Evolutionary conservation across 768 basidiomycete species (phyloP), one percentile per base, ranked within the genome.

Genomic region (Rhizopogon vesiculosus): DNA sequence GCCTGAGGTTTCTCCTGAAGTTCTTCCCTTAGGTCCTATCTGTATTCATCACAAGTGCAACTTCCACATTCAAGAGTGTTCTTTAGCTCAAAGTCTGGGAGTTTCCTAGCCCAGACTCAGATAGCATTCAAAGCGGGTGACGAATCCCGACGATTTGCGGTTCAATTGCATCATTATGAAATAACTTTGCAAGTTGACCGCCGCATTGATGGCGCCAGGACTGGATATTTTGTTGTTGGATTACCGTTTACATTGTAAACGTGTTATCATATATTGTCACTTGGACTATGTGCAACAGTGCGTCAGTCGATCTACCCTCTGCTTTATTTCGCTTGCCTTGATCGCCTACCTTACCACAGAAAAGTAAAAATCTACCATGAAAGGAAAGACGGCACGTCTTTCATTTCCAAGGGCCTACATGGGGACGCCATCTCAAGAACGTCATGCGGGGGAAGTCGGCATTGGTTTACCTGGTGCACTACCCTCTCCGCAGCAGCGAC

Each of bases 171-270:
- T 87, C 55, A 80, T 9, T 25, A 25, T 25, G 25, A 25, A 25
- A 25, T 25, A 3, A 25, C 25, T 5, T 25, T 25, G 4, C 25
- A 70, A 59, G 40, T 92, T 89, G 63, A 72, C 82, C 1, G 70
- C 61, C 19, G 84, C 74, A 54, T 91, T 87, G 87, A 73, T 85
- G 54, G 78, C 76, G 3, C 83, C 84, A 75, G 84, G 81, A 81
- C 2, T 89, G 88, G 88, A 79, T 89, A 41, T 69, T 82, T 22
- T 33, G 60, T 85, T 9, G 83, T 87, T 48, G 85, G 87, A 16
- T 74, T 25, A 4, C 4, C 25, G 25, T 25, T 25, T 25, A 25
- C 25, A 25, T 25, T 25, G 25, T 25, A 25, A 25, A 33, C 10
- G 10, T 33, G 8, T 8, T 31, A 1, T 8, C 8, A 7, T 8